Conservation (phyloP, 306 rosid species). For the Mimosa bimucronata region DNA sequence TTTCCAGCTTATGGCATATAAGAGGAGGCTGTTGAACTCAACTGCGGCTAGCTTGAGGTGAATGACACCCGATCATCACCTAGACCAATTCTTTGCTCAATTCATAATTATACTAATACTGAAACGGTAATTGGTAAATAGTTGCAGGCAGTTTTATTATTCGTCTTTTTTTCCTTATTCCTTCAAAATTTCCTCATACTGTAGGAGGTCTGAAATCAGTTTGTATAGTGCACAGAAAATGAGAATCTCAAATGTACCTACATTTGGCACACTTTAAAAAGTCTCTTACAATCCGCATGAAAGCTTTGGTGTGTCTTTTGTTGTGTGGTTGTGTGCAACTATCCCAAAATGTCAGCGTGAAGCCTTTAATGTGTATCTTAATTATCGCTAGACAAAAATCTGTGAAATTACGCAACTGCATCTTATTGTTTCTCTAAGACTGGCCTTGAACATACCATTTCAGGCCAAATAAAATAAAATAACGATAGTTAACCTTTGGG, state of each 20-base stretch:
- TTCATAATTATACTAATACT: constrained; percentile 17
- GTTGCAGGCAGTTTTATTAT: constrained; percentile 22
- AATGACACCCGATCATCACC: constrained; percentile 17
- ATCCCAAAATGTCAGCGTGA: neutral
- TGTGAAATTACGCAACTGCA: neutral
- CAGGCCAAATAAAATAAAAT: neutral
- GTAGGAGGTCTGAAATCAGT: constrained; percentile 1
- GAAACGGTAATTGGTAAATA: constrained; percentile 9
- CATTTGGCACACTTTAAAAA: neutral
- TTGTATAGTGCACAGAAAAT: constrained; percentile 24
- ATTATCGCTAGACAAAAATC: no score
- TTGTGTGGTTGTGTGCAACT: neutral
- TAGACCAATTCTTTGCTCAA: constrained; percentile 14
- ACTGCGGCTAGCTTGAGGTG: constrained; percentile 21
- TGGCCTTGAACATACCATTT: neutral
- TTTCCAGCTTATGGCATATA: constrained; percentile 67
- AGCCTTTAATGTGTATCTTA: neutral
- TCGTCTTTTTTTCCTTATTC: neutral
- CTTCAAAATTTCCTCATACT: constrained; percentile 2
- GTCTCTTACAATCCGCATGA: neutral
- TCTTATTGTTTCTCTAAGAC: neutral
- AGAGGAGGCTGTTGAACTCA: constrained; percentile 52
- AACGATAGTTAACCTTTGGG: neutral
- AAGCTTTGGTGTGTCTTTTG: neutral
- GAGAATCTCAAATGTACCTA: constrained; percentile 11